Evolutionary conservation across 2,329 filamentous ascomycete genomes (phyloP), one percentile per base, ranked within the genome.

Genomic region (Colletotrichum tamarilloi): DNA sequence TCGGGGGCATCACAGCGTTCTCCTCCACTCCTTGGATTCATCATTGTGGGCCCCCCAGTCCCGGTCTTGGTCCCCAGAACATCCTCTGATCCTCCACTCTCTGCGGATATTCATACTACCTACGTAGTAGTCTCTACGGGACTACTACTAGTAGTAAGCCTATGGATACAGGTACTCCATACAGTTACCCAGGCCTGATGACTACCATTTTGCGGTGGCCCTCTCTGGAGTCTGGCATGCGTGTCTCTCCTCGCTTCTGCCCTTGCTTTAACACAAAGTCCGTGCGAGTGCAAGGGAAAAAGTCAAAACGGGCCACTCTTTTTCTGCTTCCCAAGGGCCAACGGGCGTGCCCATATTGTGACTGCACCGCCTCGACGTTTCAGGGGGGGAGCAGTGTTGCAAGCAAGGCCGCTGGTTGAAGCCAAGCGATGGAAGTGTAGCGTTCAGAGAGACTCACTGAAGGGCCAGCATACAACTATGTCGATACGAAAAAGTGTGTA

Each of bases 351-450:
- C 42, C 58, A 58, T 42, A 42, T 28, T 42, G 26, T 62, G 42
- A 64, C 42, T 60, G 66, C 53, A 55, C 65, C 53, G 65, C 69
- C 30, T 66, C 60, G 32, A 70, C 70, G 70, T 73, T 73, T 73
- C 70, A 73, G 66, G 67, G 66, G 66, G 59, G 56, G 56, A 60
- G 59, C 55, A 73, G 32, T 65, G 66, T 69, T 64, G 70, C 70
- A 64, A 65, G 59, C 58, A 63, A 63, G 57, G 46, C 46, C 63
- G 63, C 46, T 62, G 68, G 55, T 52, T 55, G 68, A 66, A 59
- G 62, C 62, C 52, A 42, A 57, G 30, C 46, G 30, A 66, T 22
- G 42, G 68, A 22, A 59, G 35, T 11, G 58, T 46, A 60, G 12
- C 59, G 38, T 49, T 22, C 24, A 49, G 19, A 11, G 35, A 24